These are phyloP conservation scores for Gynandropsis gynandra DNA, from an alignment of 345 rosid genomes.

Conservation along the genomic window DNA sequence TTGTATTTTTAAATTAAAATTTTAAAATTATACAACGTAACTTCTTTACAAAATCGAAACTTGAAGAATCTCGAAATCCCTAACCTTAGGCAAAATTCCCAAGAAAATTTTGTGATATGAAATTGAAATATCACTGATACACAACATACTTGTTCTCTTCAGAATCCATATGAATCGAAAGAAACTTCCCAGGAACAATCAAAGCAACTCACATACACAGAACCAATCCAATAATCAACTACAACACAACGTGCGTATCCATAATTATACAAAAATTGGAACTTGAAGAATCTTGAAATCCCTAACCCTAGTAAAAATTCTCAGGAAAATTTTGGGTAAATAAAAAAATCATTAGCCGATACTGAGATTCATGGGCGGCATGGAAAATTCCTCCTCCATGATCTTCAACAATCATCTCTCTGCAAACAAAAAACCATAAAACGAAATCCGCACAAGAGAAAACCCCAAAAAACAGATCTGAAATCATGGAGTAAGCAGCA, in stretches of 20 bases:
- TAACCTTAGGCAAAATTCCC: too few species aligned
- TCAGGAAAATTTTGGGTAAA: neutral
- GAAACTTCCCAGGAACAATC: constrained; percentile 81
- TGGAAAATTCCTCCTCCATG: constrained; percentile 79
- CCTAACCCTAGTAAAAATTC: neutral
- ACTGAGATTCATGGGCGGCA: constrained; percentile 67
- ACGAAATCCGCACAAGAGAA: neutral
- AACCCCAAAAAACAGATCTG: constrained; percentile 4
- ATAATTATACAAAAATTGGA: neutral
- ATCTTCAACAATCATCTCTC: constrained; percentile 89
- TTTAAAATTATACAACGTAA: too few species aligned
- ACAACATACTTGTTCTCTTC: constrained; percentile 89
- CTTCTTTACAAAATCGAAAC: too few species aligned
- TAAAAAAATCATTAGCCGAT: constrained; percentile 9
- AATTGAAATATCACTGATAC: too few species aligned
- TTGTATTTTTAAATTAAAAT: too few species aligned
- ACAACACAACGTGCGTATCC: constrained; percentile 52
- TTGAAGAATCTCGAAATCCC: too few species aligned
- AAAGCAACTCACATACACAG: constrained; percentile 88
- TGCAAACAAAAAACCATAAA: constrained; percentile 27
- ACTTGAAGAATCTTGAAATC: neutral
- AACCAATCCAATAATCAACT: constrained; percentile 62
- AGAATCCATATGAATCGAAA: constrained; percentile 76
- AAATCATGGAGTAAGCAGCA: constrained; percentile 78
- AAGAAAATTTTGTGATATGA: too few species aligned